A percentile compares a stretch with the other conserved stretches of the same genome.
Conservation (phyloP, 2,329 filamentous ascomycete genomes). For the Botrytis tulipae region DNA sequence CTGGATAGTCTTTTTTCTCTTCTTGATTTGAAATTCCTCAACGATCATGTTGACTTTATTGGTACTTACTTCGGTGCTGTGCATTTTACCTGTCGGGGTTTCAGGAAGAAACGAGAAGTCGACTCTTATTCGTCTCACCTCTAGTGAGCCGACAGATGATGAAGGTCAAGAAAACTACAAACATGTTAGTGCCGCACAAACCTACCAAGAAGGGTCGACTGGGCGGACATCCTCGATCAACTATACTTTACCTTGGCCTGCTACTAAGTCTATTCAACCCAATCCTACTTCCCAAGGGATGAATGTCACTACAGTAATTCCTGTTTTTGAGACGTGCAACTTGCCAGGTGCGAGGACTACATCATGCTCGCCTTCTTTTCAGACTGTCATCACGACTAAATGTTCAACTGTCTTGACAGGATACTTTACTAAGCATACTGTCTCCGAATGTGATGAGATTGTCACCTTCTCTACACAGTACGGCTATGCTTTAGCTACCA, state of each 20-base stretch:
- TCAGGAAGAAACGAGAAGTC: not conserved
- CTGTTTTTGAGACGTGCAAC: conserved; percentile 30
- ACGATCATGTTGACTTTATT: not conserved
- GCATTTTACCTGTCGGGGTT: not conserved
- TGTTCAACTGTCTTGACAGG: conserved; percentile 33
- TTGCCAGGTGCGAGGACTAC: conserved; percentile 24
- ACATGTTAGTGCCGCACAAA: not conserved
- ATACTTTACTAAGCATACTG: conserved; percentile 27
- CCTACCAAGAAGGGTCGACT: conserved; percentile 1
- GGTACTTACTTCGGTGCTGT: not conserved
- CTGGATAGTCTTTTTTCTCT: conserved; percentile 5
- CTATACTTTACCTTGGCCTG: conserved; percentile 23
- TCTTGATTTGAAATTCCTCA: not conserved
- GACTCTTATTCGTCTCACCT: not conserved
- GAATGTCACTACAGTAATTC: conserved; percentile 27
- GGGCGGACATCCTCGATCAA: conserved; percentile 12
- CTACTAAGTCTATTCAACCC: conserved; percentile 20
- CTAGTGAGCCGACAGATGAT: not conserved
- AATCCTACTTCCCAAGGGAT: conserved; percentile 25
- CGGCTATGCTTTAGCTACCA: conserved; percentile 28
- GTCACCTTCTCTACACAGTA: conserved; percentile 34
- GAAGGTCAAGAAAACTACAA: not conserved
- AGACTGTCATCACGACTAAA: conserved; percentile 24
- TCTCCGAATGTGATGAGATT: conserved; percentile 32
- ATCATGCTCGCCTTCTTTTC: conserved; percentile 27